Evolutionary conservation across 805 yeast genomes (phyloP), one percentile per base, ranked within the genome.

Genomic region (Zygoascus ofunaensis): DNA sequence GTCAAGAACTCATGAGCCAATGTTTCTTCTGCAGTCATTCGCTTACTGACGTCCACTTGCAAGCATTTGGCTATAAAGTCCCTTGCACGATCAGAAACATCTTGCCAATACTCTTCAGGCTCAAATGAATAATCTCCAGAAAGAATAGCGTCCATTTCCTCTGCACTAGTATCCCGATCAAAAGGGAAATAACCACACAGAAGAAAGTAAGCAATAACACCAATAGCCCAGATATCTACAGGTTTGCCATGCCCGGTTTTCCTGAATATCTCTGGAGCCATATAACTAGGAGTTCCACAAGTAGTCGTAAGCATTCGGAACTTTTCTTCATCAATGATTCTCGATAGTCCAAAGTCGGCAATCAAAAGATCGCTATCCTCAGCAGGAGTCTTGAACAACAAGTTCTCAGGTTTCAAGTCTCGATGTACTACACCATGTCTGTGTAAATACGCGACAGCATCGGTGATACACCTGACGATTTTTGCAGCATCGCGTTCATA

Each of bases 221-320:
- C 90, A 22, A 82, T 66, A 0, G 89, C 82, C 90, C 90, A 82
- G 26, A 82, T 68, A 56, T 82, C 90, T 2, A 81, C 80, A 2
- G 75, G 71, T 49, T 64, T 69, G 21, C 74, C 73, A 52, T 81
- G 82, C n/a, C 77, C 77, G 34, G 64, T 57, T 41, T 72, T 65
- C 14, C 65, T 59, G 44, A 75, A 66, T 34, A 82, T 69, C 55
- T 82, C 89, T 1, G 90, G 90, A 0, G 89, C 82, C 73, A 82
- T 76, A 60, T 82, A 82, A 18, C 84, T 79, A 4, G 82, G 71
- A 1, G 90, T 82, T 0, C 90, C 90, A 54, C 81, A 69, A 33
- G 77, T 62, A 46, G 81, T 68, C 49, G 66, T 59, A 49, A 70
- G 59, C 62, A 62, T 47, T 45, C 61, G 49, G 52, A 61, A 55